Evolutionary conservation across 768 basidiomycete genomes (phyloP).

Genomic region (Russula compacta): DNA sequence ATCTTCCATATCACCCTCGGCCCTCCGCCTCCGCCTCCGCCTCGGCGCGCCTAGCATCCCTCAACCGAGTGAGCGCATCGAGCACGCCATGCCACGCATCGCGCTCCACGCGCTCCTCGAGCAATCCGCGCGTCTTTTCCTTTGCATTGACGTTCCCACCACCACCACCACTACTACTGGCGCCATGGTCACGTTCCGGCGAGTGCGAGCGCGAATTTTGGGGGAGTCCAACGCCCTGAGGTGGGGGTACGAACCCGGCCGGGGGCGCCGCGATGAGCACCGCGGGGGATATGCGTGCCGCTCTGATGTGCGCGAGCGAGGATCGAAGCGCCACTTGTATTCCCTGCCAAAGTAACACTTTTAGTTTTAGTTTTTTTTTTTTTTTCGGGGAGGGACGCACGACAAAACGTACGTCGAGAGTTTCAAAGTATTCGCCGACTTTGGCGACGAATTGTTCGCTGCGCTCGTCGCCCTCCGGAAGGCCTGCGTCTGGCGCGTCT

Average conservation of each 20-base stretch:
- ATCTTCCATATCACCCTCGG: background rate
- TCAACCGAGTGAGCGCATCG: slow-evolving; percentile 40
- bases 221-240: slow-evolving; percentile 70
- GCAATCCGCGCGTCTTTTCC: slow-evolving; percentile 48
- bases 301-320: slow-evolving; percentile 70
- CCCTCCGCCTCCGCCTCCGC: background rate
- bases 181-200: slow-evolving; percentile 24
- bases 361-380: background rate
- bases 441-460: slow-evolving; percentile 81
- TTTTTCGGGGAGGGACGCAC: background rate
- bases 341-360: slow-evolving; percentile 38
- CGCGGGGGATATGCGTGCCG: slow-evolving; percentile 78
- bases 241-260: slow-evolving; percentile 63
- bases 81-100: slow-evolving; percentile 74
- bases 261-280: slow-evolving; percentile 79
- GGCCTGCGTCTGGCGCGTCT: slow-evolving; percentile 52
- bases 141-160: background rate
- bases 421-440: slow-evolving; percentile 79
- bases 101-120: slow-evolving; percentile 66
- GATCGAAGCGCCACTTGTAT: slow-evolving; percentile 72
- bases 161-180: slow-evolving; percentile 13
- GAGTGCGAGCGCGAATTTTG: slow-evolving; percentile 32
- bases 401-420: slow-evolving; percentile 50
- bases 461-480: slow-evolving; percentile 75
- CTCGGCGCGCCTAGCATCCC: background rate